These are phyloP conservation scores for Pseudogymnoascus sp. DNA, from an alignment of 2,329 filamentous ascomycete species.

Conservation along the genomic window DNA sequence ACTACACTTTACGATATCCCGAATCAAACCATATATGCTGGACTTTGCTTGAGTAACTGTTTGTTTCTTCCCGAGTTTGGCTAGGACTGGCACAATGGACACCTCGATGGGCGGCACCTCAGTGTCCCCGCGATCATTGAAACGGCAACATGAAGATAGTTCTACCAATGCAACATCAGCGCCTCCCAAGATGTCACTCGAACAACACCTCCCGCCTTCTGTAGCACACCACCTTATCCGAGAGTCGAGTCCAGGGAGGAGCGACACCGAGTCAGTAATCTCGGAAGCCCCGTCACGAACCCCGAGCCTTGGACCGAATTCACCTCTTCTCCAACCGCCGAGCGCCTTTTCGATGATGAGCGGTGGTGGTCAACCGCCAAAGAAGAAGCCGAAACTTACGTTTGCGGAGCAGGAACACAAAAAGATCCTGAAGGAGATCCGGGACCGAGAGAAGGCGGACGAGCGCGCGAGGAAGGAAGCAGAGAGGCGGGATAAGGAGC, in stretches of 20 bases:
- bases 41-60: not conserved
- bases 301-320: not conserved
- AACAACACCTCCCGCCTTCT: not conserved
- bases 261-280: not conserved
- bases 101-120: not conserved
- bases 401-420: conserved; percentile 24
- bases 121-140: not conserved
- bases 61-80: not conserved
- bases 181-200: not conserved
- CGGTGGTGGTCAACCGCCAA: not conserved
- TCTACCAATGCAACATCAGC: not conserved
- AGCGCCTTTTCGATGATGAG: not conserved
- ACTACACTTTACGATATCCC: not conserved
- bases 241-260: not conserved
- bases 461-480: conserved; percentile 32
- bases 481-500: conserved; percentile 22
- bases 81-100: not conserved
- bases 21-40: not conserved
- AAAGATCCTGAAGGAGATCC: conserved; percentile 22
- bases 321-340: not conserved
- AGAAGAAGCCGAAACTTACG: conserved; percentile 5
- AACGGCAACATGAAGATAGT: not conserved
- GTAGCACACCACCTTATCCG: not conserved
- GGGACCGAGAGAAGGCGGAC: conserved; percentile 20
- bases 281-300: not conserved